Base-by-base conservation (phyloP, 2,329 filamentous ascomycete genomes). In the Incumbomyces delicatus region DNA sequence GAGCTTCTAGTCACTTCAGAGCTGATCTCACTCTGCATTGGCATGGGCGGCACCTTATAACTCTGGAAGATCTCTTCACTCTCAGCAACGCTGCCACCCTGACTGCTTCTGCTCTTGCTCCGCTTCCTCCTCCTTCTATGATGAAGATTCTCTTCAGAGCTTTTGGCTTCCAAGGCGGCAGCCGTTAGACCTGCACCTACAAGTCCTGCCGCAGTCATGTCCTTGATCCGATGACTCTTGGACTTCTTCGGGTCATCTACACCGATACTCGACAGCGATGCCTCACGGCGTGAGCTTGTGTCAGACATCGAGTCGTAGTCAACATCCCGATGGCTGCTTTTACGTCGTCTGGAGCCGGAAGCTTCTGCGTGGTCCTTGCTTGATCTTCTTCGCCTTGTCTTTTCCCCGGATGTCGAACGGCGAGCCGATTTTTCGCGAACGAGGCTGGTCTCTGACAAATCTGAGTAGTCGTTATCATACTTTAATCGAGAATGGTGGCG, bases 21-120 rank as follows among this genome's bases (percentile, higher is more conserved):
- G 35, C 85, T 79, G 48, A 94, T 78, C 47, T 87, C 86, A 64
- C 89, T 95, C 64, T 85, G 83, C 52, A 95, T 74, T 2, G 90
- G 90, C 83, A 95, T 87, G 5, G 86, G 86, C 6, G 88, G 83
- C 12, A 85, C 77, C 41, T 80, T 71, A 43, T 78, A 74, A 53
- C 64, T 71, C 2, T 42, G 49, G 47, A 55, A 53, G 14, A 68
- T 61, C 32, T 75, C 68, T 45, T 78, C 76, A 2, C 70, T 78
- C 49, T 80, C 77, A 22, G 76, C 65, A 45, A 76, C 61, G 57
- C 73, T 76, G 4, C 63, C 66, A 46, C 68, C 73, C 17, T 67
- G 63, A 51, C 75, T 65, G 52, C 65, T 80, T 39, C 71, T 69
- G 49, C 73, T 75, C 50, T 65, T 71, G 56, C 69, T 73, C 12